A percentile compares a stretch with the other conserved stretches of the same genome.
Conservation (phyloP, 257 asterid species). For the Craterostigma plantagineum region DNA sequence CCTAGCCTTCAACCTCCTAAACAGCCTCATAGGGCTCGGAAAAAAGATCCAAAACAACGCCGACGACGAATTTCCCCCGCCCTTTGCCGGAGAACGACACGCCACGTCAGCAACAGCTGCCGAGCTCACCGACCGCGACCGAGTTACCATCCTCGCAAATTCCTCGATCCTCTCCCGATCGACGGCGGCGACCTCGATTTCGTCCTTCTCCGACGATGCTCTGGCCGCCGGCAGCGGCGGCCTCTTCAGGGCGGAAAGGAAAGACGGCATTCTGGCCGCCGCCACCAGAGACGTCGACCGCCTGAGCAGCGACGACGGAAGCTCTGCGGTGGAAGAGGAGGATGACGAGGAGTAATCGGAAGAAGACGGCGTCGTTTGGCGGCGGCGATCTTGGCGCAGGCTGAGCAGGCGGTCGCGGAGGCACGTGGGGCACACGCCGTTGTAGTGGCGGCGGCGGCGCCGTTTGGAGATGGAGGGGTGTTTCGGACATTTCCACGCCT, state of each 20-base stretch:
- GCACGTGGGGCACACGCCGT: constrained; percentile 67
- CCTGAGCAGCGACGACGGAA: constrained; percentile 25
- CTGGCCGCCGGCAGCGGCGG: constrained; percentile 24
- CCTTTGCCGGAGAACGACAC: no score
- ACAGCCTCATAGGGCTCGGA: no score
- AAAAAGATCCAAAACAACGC: no score
- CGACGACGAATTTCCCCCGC: no score
- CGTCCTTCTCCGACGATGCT: constrained; percentile 1
- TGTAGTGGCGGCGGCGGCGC: constrained; percentile 19
- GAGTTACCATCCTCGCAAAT: constrained; percentile 38
- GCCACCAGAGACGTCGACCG: constrained; percentile 58
- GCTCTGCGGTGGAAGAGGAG: constrained; percentile 17
- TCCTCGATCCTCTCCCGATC: constrained; percentile 21
- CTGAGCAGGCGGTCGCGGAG: constrained; percentile 60
- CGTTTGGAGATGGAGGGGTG: constrained; percentile 42
- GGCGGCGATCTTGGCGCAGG: constrained; percentile 70
- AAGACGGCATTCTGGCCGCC: constrained; percentile 22
- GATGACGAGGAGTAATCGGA: constrained; percentile 35
- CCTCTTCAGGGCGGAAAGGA: constrained; percentile 23
- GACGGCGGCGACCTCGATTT: background rate
- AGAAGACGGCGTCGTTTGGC: constrained; percentile 36
- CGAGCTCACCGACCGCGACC: constrained; percentile 48
- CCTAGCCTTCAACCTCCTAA: no score
- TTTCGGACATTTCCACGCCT: constrained; percentile 57
- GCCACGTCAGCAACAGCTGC: constrained; percentile 1